Base-by-base conservation (phyloP, 2,329 filamentous ascomycete genomes). In the Cercospora sojina region DNA sequence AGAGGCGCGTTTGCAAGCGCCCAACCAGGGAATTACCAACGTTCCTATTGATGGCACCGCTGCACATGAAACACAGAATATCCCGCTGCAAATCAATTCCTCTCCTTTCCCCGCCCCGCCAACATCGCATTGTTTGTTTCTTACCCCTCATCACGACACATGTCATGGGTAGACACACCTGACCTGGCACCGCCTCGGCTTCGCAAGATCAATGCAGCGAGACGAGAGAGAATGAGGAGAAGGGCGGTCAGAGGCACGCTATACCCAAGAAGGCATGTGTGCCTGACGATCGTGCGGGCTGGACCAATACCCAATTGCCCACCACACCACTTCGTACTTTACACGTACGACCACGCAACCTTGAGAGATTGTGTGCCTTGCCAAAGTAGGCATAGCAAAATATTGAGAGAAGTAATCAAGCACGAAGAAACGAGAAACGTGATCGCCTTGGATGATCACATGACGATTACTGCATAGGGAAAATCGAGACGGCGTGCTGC, bases 281-380 rank as follows among this genome's bases (percentile, higher is more conserved):
- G 29, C 59, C 59, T 62, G 59, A 62, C 59, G 59, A 62, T 62
- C 59, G 29, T 27, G 4, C 9, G 7, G 12, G 2, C 27, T 16
- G 27, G 3, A 29, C 53, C 53, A 56, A 32, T 56, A n/a, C 53
- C 53, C 53, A 31, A 13, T 56, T 32, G 53, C 53, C 53, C 53
- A 32, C 53, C 27, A 56, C 53, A 56, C 53, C 53, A 29, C 53
- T 56, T 32, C 53, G 25, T 56, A 7, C 25, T 16, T 56, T 16
- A 18, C 16, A 56, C 29, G 51, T 31, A 29, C 18, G 51, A 25
- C 29, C 53, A 51, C 20, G 47, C 47, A 51, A 10, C 23, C 16
- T 23, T 27, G 10, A 20, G 10, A 20, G 12, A 13, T 25, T 23
- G 8, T 9, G 20, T 23, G 43, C n/a, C 43, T 47, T 18, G 20